Evolutionary conservation across 441 rosid species (phyloP).

Genomic region (Gossypium trilobum): DNA sequence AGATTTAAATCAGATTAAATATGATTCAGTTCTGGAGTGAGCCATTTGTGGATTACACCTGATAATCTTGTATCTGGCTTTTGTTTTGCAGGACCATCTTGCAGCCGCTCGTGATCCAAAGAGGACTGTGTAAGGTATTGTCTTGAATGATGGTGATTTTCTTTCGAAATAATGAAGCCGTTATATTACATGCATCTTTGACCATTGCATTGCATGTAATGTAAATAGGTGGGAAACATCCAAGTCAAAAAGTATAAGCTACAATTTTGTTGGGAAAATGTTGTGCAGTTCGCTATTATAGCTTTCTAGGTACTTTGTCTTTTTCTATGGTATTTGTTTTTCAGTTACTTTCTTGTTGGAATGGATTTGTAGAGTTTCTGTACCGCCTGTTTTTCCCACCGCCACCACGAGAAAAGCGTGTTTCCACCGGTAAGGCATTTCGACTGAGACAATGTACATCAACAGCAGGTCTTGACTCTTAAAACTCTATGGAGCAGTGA

Average conservation of each 20-base stretch:
- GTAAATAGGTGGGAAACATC: neutral
- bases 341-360: neutral
- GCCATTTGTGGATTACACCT: neutral
- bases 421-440: neutral
- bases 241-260: conserved; percentile 5
- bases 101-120: conserved; percentile 72
- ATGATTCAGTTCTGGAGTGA: neutral
- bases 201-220: conserved; percentile 11
- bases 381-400: neutral
- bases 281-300: conserved; percentile 14
- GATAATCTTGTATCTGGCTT: conserved; percentile 15
- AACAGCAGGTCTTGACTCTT: neutral
- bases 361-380: conserved; percentile 22
- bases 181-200: conserved; percentile 12
- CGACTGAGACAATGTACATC: neutral
- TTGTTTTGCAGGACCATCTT: conserved; percentile 67
- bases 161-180: conserved; percentile 21
- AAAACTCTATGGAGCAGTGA: neutral
- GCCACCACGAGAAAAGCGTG: conserved; percentile 11
- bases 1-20: neutral
- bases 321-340: neutral
- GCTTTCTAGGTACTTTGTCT: neutral
- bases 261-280: conserved; percentile 11
- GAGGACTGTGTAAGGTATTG: conserved; percentile 39
- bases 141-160: conserved; percentile 14